A percentile compares a stretch with the other conserved stretches of the same genome.
phyloP scores from a whole-genome alignment of 2,329 filamentous ascomycete genomes.

The Bertia moriformis region DNA sequence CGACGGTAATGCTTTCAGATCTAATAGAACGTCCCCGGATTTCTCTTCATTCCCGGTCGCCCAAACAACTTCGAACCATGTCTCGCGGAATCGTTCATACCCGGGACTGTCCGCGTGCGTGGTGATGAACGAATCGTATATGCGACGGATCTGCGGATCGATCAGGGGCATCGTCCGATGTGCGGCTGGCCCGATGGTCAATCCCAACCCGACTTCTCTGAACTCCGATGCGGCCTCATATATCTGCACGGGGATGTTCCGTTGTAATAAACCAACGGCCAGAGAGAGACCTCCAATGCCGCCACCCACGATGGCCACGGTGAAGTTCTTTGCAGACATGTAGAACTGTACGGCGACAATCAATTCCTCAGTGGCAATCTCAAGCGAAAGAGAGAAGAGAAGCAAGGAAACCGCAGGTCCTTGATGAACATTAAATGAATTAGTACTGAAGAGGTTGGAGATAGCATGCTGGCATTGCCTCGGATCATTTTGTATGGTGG shows the following conservation, averaged over 20 bases:
- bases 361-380: no score
- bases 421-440: no score
- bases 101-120: slow-evolving; percentile 16
- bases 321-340: not conserved
- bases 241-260: not conserved
- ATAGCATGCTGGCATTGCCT: no score
- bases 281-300: not conserved
- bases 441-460: no score
- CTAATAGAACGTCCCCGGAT: slow-evolving; percentile 10
- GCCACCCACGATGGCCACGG: not conserved
- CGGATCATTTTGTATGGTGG: no score
- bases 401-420: no score
- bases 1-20: slow-evolving; percentile 13
- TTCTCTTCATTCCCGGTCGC: slow-evolving; percentile 2
- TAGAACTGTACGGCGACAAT: no score
- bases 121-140: slow-evolving; percentile 15
- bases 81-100: slow-evolving; percentile 11
- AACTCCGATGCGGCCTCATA: not conserved
- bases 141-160: slow-evolving; percentile 4
- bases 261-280: not conserved
- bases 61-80: slow-evolving; percentile 13
- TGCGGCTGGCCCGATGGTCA: not conserved
- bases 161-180: slow-evolving; percentile 1
- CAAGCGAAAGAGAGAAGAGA: no score
- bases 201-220: not conserved